phyloP scores from a whole-genome alignment of 2,329 filamentous ascomycete genomes.

The Rutstroemia sydowiana region DNA sequence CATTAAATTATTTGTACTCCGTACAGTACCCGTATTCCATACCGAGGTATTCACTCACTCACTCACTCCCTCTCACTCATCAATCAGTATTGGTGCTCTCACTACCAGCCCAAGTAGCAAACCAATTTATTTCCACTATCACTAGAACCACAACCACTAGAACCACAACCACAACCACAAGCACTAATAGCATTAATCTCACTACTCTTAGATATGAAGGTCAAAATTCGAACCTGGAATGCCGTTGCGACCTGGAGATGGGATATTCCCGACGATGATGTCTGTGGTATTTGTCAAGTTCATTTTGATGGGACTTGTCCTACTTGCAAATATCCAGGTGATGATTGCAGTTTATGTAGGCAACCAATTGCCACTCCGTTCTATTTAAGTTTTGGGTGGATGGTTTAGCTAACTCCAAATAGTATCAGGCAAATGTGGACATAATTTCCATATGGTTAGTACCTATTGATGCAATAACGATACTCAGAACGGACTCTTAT shows the following conservation, averaged over 20 bases:
- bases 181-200: too few species aligned
- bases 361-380: constrained; percentile 15
- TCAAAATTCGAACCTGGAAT: constrained; percentile 89
- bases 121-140: too few species aligned
- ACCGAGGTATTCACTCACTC: too few species aligned
- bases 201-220: too few species aligned
- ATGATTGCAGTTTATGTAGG: constrained; percentile 86
- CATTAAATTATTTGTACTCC: too few species aligned
- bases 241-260: constrained; percentile 95
- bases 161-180: too few species aligned
- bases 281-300: constrained; percentile 96
- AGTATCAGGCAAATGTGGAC: constrained; percentile 95
- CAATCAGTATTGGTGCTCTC: too few species aligned
- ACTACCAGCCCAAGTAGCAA: too few species aligned
- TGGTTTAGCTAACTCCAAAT: not conserved
- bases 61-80: too few species aligned
- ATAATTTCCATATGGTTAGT: constrained; percentile 92
- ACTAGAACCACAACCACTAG: too few species aligned
- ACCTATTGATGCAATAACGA: not conserved
- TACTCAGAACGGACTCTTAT: not conserved
- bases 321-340: constrained; percentile 94
- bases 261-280: constrained; percentile 95
- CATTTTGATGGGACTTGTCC: constrained; percentile 97
- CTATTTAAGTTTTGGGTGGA: not conserved
- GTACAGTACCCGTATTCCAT: too few species aligned